Percentiles rank a stretch among this genome's conserved stretches.
These are phyloP conservation scores for Omphalotus olearius DNA, from an alignment of 1,284 basidiomycete species.

Conservation along the genomic window DNA sequence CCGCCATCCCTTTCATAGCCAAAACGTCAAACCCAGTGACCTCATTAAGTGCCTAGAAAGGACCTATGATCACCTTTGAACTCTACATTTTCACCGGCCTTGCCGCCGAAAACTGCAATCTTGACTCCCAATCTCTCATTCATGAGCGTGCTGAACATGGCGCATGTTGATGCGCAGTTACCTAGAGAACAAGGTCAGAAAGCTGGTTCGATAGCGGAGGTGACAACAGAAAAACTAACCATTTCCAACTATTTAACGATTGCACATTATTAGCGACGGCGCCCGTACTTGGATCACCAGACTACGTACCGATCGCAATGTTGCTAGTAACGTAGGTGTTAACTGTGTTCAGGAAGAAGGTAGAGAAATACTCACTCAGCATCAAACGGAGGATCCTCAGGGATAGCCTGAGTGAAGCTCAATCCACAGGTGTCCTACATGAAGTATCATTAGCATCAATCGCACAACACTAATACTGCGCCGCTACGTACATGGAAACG, in stretches of 20 bases:
- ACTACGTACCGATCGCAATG: constrained; percentile 43
- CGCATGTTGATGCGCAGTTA: constrained; percentile 62
- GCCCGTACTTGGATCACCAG: neutral
- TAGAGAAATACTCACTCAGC: constrained; percentile 34
- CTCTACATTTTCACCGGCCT: constrained; percentile 45
- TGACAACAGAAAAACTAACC: constrained; percentile 12
- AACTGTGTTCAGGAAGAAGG: neutral
- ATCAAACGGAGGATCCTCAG: constrained; percentile 48
- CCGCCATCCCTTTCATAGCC: constrained; percentile 47
- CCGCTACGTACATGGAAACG: constrained; percentile 44
- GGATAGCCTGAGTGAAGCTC: constrained; percentile 40
- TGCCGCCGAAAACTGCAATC: constrained; percentile 59
- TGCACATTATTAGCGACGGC: neutral
- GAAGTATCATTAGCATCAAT: constrained; percentile 14
- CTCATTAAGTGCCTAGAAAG: neutral
- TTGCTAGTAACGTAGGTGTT: constrained; percentile 31
- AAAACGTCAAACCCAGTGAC: neutral
- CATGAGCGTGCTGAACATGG: constrained; percentile 63
- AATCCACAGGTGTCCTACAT: constrained; percentile 37
- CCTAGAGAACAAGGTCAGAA: constrained; percentile 32
- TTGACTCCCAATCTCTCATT: constrained; percentile 52
- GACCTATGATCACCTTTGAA: constrained; percentile 43
- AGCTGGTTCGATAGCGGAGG: neutral
- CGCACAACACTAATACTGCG: neutral
- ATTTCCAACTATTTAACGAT: constrained; percentile 28